Conservation (phyloP, 78 protist genomes). For the Kipferlia bialata region DNA sequence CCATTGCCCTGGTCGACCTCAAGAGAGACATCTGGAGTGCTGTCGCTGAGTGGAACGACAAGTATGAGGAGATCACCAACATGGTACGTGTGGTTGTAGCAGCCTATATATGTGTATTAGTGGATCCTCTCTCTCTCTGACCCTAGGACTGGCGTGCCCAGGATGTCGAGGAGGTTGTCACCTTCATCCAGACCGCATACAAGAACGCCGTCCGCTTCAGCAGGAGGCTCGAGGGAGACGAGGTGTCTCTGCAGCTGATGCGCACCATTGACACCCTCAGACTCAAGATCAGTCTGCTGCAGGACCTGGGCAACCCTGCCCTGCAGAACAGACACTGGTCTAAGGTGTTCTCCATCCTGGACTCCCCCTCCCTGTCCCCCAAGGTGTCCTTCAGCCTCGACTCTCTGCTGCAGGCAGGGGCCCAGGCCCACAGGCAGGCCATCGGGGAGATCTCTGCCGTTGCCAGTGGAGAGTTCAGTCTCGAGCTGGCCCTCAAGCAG, state of each 20-base stretch:
- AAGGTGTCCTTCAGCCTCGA: conserved; percentile 22
- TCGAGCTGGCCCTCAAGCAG: conserved; percentile 31
- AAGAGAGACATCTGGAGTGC: too few relatives aligned
- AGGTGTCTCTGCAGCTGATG: conserved; percentile 12
- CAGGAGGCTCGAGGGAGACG: conserved; percentile 22
- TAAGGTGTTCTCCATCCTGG: conserved; percentile 22
- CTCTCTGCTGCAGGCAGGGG: conserved; percentile 9
- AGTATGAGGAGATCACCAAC: too few relatives aligned
- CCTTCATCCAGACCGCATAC: too few relatives aligned
- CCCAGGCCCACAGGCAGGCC: not conserved
- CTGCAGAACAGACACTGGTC: conserved; percentile 20
- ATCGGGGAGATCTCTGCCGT: conserved; percentile 31
- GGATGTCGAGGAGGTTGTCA: too few relatives aligned
- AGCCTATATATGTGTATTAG: too few relatives aligned
- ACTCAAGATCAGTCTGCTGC: not conserved
- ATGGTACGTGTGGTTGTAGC: too few relatives aligned
- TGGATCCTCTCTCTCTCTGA: too few relatives aligned
- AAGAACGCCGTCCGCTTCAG: not conserved
- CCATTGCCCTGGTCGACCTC: too few relatives aligned
- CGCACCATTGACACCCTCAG: not conserved
- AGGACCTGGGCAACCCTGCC: conserved; percentile 19
- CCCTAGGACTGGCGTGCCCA: too few relatives aligned
- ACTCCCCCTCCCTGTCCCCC: not conserved
- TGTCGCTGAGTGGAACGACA: too few relatives aligned
- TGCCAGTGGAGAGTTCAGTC: conserved; percentile 43